phyloP scores from a whole-genome alignment of 2,329 filamentous ascomycete genomes.

The Macrophomina phaseolina region DNA sequence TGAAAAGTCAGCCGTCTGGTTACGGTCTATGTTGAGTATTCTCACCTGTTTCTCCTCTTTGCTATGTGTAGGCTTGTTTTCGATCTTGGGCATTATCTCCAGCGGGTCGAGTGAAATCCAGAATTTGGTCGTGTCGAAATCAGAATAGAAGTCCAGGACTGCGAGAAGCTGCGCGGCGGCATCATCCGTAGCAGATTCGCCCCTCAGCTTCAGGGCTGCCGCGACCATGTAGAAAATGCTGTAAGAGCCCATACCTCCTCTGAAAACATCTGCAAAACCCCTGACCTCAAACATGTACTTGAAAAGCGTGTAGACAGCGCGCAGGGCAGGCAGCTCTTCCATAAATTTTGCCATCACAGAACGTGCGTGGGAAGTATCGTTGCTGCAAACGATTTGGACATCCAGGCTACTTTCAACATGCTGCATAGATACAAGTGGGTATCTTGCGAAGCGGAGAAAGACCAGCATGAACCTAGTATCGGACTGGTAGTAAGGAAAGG shows the following conservation, averaged over 20 bases:
- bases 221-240: slow-evolving; percentile 63
- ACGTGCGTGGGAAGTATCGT: slow-evolving; percentile 47
- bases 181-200: slow-evolving; percentile 39
- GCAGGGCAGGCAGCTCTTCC: slow-evolving; percentile 56
- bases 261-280: slow-evolving; percentile 54
- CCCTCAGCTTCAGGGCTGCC: slow-evolving; percentile 56
- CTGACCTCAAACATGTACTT: slow-evolving; percentile 59
- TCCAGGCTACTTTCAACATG: slow-evolving; percentile 57
- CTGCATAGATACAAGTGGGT: slow-evolving; percentile 49
- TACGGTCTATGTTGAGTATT: background rate
- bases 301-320: slow-evolving; percentile 55
- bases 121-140: slow-evolving; percentile 51
- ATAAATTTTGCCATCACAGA: slow-evolving; percentile 55
- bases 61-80: background rate
- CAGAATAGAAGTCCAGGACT: slow-evolving; percentile 58
- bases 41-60: background rate
- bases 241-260: slow-evolving; percentile 61
- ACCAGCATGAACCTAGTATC: slow-evolving; percentile 31
- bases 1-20: background rate
- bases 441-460: slow-evolving; percentile 34
- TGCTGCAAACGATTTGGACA: slow-evolving; percentile 58
- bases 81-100: slow-evolving; percentile 48
- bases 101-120: slow-evolving; percentile 59
- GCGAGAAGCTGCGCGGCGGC: slow-evolving; percentile 53
- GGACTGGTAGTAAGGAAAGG: slow-evolving; percentile 14